A percentile compares a stretch with the other conserved stretches of the same genome.
Conservation (phyloP, 352 stramenopile genomes). For the Phytophthora palmivora region DNA sequence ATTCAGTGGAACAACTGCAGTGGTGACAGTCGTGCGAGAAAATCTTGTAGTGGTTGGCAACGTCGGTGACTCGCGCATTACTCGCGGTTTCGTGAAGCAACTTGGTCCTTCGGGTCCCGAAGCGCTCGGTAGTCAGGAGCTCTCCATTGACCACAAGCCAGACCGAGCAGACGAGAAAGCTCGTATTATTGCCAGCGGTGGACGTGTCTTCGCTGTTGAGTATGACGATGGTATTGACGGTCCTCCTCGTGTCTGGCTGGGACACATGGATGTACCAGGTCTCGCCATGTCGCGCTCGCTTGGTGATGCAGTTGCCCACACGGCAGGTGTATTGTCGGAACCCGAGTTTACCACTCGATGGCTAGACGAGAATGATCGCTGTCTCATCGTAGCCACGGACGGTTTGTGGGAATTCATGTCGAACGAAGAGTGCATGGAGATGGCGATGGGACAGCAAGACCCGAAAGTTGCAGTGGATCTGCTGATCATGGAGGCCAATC, state of each 20-base stretch:
- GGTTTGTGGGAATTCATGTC: constrained; percentile 99
- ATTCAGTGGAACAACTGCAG: constrained; percentile 90
- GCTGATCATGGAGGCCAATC: constrained; percentile 95
- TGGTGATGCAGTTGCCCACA: constrained; percentile 97
- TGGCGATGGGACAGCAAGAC: constrained; percentile 78
- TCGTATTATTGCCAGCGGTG: constrained; percentile 93
- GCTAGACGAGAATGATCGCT: constrained; percentile 89
- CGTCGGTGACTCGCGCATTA: constrained; percentile 97
- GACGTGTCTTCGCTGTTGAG: constrained; percentile 98
- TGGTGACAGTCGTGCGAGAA: constrained; percentile 76
- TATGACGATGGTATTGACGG: constrained; percentile 99
- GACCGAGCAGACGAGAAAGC: constrained; percentile 96
- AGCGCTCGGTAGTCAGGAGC: constrained; percentile 56
- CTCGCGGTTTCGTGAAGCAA: constrained; percentile 75
- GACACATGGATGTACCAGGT: constrained; percentile 98
- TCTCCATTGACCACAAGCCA: constrained; percentile 99
- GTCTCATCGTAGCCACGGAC: constrained; percentile 97
- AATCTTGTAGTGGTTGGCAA: constrained; percentile 95
- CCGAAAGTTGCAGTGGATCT: constrained; percentile 90
- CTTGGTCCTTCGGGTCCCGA: constrained; percentile 30
- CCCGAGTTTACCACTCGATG: constrained; percentile 94
- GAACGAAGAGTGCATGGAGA: constrained; percentile 95
- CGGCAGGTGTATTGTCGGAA: constrained; percentile 94
- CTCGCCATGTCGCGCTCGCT: constrained; percentile 98
- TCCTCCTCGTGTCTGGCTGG: constrained; percentile 97